A percentile compares a stretch with the other conserved stretches of the same genome.
These are phyloP conservation scores for Cucumis melo DNA, from an alignment of 306 rosid genomes.

Conservation along the genomic window DNA sequence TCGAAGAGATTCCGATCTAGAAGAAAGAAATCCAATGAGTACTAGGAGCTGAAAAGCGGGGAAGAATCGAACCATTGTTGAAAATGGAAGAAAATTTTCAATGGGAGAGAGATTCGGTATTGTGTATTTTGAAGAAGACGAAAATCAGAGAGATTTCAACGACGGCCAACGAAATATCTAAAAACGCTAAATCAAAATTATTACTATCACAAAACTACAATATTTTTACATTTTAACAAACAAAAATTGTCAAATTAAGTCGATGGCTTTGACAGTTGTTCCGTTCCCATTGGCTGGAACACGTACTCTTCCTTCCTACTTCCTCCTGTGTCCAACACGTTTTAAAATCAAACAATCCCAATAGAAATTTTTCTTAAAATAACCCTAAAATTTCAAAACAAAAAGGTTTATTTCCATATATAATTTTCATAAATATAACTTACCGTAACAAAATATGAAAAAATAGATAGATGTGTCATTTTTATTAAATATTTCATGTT, in stretches of 20 bases:
- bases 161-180: neutral
- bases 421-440: too few relatives aligned
- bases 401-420: too few relatives aligned
- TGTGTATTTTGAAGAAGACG: neutral
- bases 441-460: too few relatives aligned
- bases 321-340: neutral
- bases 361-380: neutral
- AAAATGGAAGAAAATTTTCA: neutral
- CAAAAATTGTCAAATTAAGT: neutral
- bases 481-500: too few relatives aligned
- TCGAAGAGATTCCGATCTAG: constrained; percentile 49
- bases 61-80: constrained; percentile 10
- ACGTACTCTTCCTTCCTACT: constrained; percentile 15
- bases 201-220: neutral
- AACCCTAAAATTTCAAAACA: too few relatives aligned
- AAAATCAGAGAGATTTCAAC: neutral
- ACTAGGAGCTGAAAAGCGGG: constrained; percentile 9
- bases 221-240: too few relatives aligned
- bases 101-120: neutral
- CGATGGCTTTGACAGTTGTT: constrained; percentile 17
- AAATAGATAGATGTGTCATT: too few relatives aligned
- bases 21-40: constrained; percentile 24
- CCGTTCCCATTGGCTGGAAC: constrained; percentile 23
- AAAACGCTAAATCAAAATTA: neutral
- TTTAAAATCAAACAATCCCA: neutral